phyloP scores from a whole-genome alignment of 2,329 filamentous ascomycete species.

The Penicillium frequentans region DNA sequence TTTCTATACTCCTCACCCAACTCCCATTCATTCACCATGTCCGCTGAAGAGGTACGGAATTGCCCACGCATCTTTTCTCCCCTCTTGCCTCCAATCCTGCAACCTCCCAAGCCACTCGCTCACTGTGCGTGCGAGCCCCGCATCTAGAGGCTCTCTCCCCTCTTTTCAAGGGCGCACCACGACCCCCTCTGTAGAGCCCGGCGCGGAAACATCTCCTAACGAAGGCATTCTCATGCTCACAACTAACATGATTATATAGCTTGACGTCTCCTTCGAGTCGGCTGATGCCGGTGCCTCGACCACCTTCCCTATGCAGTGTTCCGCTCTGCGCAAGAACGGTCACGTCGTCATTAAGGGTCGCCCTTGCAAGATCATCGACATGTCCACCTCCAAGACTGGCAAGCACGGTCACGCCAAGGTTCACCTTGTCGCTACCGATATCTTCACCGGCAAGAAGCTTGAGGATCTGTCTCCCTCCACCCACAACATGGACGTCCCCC shows the following conservation, averaged over 20 bases:
- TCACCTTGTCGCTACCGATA: slow-evolving; percentile 95
- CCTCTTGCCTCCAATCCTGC: slow-evolving; percentile 15
- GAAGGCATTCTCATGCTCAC: not conserved
- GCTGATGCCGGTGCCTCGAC: slow-evolving; percentile 93
- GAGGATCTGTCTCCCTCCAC: slow-evolving; percentile 99
- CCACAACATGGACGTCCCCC: slow-evolving; percentile 83
- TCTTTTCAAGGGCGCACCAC: slow-evolving; percentile 17
- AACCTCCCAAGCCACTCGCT: slow-evolving; percentile 27
- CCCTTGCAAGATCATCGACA: slow-evolving; percentile 99
- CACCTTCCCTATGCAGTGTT: slow-evolving; percentile 99
- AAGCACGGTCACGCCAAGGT: slow-evolving; percentile 99
- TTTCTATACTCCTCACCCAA: slow-evolving; percentile 21
- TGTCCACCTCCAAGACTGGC: slow-evolving; percentile 99
- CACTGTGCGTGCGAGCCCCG: slow-evolving; percentile 28
- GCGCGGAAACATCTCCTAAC: not conserved
- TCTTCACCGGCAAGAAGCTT: slow-evolving; percentile 99
- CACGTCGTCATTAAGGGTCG: slow-evolving; percentile 98
- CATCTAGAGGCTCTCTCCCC: slow-evolving; percentile 24
- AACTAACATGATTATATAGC: slow-evolving; percentile 42
- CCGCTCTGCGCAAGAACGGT: slow-evolving; percentile 98
- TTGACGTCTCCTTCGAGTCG: slow-evolving; percentile 81
- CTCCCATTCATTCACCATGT: slow-evolving; percentile 56
- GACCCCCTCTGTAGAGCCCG: not conserved
- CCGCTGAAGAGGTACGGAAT: slow-evolving; percentile 62
- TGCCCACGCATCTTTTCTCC: not conserved